Evolutionary conservation across 2,329 filamentous ascomycete genomes (phyloP), one percentile per base, ranked within the genome.

Genomic region (Aspergillus intermedius): DNA sequence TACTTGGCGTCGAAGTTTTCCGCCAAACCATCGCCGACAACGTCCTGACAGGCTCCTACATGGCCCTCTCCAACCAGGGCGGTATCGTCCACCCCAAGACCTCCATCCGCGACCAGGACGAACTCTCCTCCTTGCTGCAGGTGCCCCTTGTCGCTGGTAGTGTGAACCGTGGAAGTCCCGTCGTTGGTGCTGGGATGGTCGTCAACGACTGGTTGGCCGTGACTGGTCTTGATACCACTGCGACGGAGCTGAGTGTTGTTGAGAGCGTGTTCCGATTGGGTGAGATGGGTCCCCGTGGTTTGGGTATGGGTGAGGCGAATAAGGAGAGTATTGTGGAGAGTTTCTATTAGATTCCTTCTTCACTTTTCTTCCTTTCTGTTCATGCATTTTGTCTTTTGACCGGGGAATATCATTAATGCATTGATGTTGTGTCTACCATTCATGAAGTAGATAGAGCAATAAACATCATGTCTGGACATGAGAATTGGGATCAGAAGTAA

Each of bases 321-420:
- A 97, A 96, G 81, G 91, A 97, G 70, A 93, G 90, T 57, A 95
- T 98, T 82, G 93, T 98, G 54, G 93, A 98, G 78, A 95, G 88
- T 63, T 98, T 97, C 76, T 98, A 98, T 77, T 98, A 79, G 79
- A 62, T 30, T 50, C 12, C 46, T 48, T 52, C 54, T 32, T 50
- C 37, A 46, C 45, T 46, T 23, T 50, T 45, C 44, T 49, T 15
- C 48, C 30, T 17, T 40, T 28, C n/a, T 25, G 21, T 42, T 44
- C 42, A 32, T 45, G 4, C 42, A 39, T 39, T 19, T 9, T 30
- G 25, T 12, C 25, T 30, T 28, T 30, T 30, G 12, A 35, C 12
- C 13, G 8, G 34, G 13, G 34, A 17, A 35, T 35, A 35, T 35
- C 34, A 35, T 35, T 35, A 35, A 35, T 12, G 25, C 25, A 30